Evolutionary conservation across 257 asterid genomes (phyloP).

Genomic region (Gentiana macrophylla): DNA sequence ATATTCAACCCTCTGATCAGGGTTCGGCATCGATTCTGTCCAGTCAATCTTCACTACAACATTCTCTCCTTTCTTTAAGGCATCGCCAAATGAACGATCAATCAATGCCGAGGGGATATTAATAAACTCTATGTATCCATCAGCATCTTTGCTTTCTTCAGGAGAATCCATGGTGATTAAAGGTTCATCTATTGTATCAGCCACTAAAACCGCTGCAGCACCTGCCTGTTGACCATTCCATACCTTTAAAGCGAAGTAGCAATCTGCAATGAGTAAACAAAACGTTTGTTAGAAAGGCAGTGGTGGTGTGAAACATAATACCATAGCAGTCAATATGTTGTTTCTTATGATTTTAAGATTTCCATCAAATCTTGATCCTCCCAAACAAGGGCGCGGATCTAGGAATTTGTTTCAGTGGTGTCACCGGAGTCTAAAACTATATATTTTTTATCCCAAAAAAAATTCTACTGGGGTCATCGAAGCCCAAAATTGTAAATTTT

Average conservation of each 20-base stretch:
- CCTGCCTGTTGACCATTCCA: constrained; percentile 86
- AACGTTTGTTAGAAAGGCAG: too few relatives aligned
- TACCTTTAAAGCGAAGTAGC: constrained; percentile 84
- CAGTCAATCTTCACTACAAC: constrained; percentile 66
- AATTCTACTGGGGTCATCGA: too few relatives aligned
- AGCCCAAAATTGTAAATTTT: too few relatives aligned
- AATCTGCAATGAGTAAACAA: constrained; percentile 22
- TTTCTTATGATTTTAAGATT: too few relatives aligned
- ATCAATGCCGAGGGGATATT: constrained; percentile 71
- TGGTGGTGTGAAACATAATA: too few relatives aligned
- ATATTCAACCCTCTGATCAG: constrained; percentile 75
- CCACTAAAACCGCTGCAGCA: constrained; percentile 84
- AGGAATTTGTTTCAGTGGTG: too few relatives aligned
- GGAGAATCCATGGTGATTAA: constrained; percentile 95
- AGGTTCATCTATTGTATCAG: constrained; percentile 68
- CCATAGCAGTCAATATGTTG: too few relatives aligned
- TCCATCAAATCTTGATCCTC: too few relatives aligned
- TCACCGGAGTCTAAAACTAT: too few relatives aligned
- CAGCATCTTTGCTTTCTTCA: constrained; percentile 52
- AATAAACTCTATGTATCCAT: constrained; percentile 68
- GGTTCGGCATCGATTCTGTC: constrained; percentile 87
- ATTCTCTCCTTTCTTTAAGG: constrained; percentile 36
- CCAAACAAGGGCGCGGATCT: too few relatives aligned
- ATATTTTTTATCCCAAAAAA: too few relatives aligned
- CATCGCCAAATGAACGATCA: constrained; percentile 45